Evolutionary conservation across 2,329 filamentous ascomycete genomes (phyloP), one percentile per base, ranked within the genome.

Genomic region (Leptographium lundbergii): DNA sequence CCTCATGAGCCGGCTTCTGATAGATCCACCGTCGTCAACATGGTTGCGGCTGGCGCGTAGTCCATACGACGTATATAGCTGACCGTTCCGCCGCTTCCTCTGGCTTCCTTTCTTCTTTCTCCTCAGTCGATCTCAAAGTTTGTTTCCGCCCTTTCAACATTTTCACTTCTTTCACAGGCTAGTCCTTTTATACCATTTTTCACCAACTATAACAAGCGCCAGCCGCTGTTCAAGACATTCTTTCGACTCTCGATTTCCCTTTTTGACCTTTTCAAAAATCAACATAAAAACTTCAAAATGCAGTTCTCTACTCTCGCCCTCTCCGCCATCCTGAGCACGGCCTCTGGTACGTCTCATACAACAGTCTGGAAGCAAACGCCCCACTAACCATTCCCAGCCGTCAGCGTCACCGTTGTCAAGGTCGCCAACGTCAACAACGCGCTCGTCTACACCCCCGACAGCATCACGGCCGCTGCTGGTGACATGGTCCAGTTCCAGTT

Each of bases 401-500:
- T 59, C n/a, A 61, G 56, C 27, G 81, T 90, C 59, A 79, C 81
- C 63, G 87, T 91, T 60, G 80, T 81, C 62, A 70, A 73, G 64
- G 74, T 72, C 57, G 58, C 63, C 70, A 73, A 67, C 27, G 72
- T 76, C 62, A 81, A 80, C 67, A 75, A 78, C 65, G 74, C 74
- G 54, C 73, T 87, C 60, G 78, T 74, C 62, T 91, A 84, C 76
- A 81, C 74, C 63, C 88, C 88, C 48, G 77, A 86, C 65, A 84
- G 79, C 67, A 70, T 92, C 69, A 76, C 75, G 63, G 87, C 84
- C 36, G 69, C 73, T n/a, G 72, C 76, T 2, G 88, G 88, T 63
- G 76, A 80, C 65, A 78, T 82, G 73, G 76, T 87, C 14, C 81
- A 85, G 72, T 87, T 86, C 76, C 81, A 86, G 70, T 87, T 86